A percentile compares a stretch with the other conserved stretches of the same genome.
Evolutionary conservation across 768 basidiomycete genomes (phyloP).

Genomic region (Macrolepiota dolichaula): DNA sequence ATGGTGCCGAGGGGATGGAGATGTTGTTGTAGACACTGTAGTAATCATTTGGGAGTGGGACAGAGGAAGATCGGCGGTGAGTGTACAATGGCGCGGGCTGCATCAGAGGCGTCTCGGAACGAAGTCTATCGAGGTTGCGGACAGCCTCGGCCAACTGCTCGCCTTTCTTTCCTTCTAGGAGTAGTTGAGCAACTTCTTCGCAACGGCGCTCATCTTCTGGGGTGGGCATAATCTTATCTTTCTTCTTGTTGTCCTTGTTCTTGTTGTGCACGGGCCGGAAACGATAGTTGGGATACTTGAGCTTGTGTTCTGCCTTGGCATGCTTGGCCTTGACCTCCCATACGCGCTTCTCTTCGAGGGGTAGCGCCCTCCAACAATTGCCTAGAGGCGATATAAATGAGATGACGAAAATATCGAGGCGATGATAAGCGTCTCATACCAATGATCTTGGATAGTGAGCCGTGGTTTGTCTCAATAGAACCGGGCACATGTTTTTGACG

Average conservation of each 20-base stretch:
- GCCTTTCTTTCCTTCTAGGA: conserved; percentile 69
- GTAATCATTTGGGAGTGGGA: conserved; percentile 50
- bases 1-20: conserved; percentile 39
- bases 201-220: conserved; percentile 63
- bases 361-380: conserved; percentile 72
- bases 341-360: conserved; percentile 63
- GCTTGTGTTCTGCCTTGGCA: conserved; percentile 71
- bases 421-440: conserved; percentile 27
- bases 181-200: conserved; percentile 60
- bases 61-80: conserved; percentile 58
- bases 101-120: conserved; percentile 14
- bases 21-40: conserved; percentile 26
- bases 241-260: conserved; percentile 36
- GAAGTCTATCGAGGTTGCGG: conserved; percentile 43
- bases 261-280: conserved; percentile 55
- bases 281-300: conserved; percentile 63
- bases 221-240: conserved; percentile 33
- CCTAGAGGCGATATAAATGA: conserved; percentile 36
- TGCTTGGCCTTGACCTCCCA: conserved; percentile 75
- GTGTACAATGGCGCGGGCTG: conserved; percentile 24
- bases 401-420: conserved; percentile 14
- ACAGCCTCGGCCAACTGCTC: conserved; percentile 63
- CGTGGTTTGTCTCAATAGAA: conserved; percentile 75
- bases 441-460: conserved; percentile 71
- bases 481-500: conserved; percentile 77